phyloP scores from a whole-genome alignment of 768 basidiomycete genomes.

The Phlebiopsis gigantea region DNA sequence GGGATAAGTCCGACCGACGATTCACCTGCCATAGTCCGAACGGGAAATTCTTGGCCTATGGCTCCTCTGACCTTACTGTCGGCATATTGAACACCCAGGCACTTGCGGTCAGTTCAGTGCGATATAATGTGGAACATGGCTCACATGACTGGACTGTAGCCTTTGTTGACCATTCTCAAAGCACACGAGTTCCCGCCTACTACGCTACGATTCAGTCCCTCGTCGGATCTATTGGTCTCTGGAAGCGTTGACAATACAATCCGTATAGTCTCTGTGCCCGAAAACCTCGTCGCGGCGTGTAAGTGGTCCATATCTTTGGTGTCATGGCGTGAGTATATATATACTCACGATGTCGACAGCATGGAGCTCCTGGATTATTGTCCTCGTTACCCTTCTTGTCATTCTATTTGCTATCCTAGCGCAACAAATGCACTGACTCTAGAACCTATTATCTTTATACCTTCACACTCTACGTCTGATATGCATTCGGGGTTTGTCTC shows the following conservation, averaged over 20 bases:
- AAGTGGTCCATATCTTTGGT: conserved; percentile 25
- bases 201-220: conserved; percentile 81
- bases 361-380: conserved; percentile 25
- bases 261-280: conserved; percentile 72
- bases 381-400: conserved; percentile 24
- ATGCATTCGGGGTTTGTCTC: neutral
- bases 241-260: conserved; percentile 90
- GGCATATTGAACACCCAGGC: conserved; percentile 78
- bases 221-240: conserved; percentile 74
- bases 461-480: neutral
- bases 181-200: conserved; percentile 96
- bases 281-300: conserved; percentile 47
- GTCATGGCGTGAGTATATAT: no score
- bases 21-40: conserved; percentile 52
- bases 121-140: neutral
- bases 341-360: conserved; percentile 13
- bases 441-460: neutral
- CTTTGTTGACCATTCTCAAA: conserved; percentile 79
- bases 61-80: conserved; percentile 81
- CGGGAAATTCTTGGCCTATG: conserved; percentile 80
- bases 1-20: neutral
- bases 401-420: conserved; percentile 28
- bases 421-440: conserved; percentile 18
- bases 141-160: conserved; percentile 39
- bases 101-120: conserved; percentile 54